Conservation (phyloP, 2,329 filamentous ascomycete genomes). For the Grosmannia huntii region DNA sequence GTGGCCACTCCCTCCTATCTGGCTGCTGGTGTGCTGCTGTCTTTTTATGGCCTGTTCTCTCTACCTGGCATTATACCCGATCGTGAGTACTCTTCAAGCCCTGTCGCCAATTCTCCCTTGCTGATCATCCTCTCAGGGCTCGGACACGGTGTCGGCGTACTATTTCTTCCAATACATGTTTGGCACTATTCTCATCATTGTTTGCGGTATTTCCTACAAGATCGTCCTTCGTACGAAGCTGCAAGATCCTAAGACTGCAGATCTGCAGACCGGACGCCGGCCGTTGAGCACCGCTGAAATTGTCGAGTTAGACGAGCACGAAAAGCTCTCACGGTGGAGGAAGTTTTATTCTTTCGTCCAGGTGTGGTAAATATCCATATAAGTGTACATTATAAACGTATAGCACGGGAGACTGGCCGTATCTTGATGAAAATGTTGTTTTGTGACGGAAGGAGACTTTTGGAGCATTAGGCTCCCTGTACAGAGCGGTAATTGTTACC, state of each 20-base stretch:
- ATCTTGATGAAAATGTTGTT: too few relatives aligned
- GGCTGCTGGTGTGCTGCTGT: constrained; percentile 1
- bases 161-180: constrained; percentile 7
- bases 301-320: background rate
- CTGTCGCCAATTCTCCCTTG: background rate
- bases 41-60: constrained; percentile 3
- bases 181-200: background rate
- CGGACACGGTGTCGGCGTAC: constrained; percentile 1
- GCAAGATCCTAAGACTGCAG: background rate
- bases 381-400: too few relatives aligned
- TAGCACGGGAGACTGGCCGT: too few relatives aligned
- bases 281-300: background rate
- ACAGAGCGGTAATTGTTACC: too few relatives aligned
- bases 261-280: background rate
- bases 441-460: too few relatives aligned
- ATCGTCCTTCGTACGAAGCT: background rate
- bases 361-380: background rate
- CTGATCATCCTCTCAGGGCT: background rate
- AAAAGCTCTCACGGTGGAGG: background rate
- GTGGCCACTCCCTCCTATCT: constrained; percentile 3
- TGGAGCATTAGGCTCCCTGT: too few relatives aligned
- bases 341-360: background rate
- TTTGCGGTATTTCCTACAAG: constrained; percentile 1
- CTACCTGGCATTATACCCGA: constrained; percentile 5
- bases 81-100: background rate